phyloP scores from a whole-genome alignment of 805 yeast genomes.

The Candida glaebosa region DNA sequence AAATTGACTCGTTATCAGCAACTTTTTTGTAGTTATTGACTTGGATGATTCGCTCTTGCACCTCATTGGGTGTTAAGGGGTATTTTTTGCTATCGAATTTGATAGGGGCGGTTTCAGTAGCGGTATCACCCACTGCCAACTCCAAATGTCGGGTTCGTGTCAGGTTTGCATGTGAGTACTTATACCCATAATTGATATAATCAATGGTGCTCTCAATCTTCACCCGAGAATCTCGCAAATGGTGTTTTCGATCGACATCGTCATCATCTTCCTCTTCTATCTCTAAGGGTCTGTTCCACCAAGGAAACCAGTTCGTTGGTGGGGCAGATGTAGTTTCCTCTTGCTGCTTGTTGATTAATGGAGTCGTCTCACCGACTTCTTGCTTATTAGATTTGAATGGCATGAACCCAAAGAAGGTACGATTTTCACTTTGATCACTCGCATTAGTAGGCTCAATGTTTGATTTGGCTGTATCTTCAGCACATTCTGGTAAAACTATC shows the following conservation, averaged over 20 bases:
- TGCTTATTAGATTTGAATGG: neutral
- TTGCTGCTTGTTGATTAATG: neutral
- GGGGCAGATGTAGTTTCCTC: neutral
- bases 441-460: neutral
- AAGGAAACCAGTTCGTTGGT: conserved; percentile 20
- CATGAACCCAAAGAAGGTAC: too few relatives aligned
- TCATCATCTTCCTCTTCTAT: conserved; percentile 12
- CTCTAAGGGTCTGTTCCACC: conserved; percentile 10
- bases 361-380: conserved; percentile 1
- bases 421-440: too few relatives aligned
- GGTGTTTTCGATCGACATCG: conserved; percentile 16
- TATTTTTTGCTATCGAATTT: conserved; percentile 24
- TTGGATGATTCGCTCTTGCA: conserved; percentile 25
- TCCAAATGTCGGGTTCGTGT: conserved; percentile 17
- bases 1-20: neutral
- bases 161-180: conserved; percentile 3
- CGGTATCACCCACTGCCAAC: conserved; percentile 33
- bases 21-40: conserved; percentile 3
- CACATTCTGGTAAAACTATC: neutral
- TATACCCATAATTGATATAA: conserved; percentile 29
- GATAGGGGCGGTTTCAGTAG: conserved; percentile 32
- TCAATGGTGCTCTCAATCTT: conserved; percentile 33
- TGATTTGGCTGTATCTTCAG: too few relatives aligned
- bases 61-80: conserved; percentile 34
- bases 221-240: conserved; percentile 25